Evolutionary conservation across 2,329 filamentous ascomycete species (phyloP), one percentile per base, ranked within the genome.

Genomic region (Venturiaceae sp.): DNA sequence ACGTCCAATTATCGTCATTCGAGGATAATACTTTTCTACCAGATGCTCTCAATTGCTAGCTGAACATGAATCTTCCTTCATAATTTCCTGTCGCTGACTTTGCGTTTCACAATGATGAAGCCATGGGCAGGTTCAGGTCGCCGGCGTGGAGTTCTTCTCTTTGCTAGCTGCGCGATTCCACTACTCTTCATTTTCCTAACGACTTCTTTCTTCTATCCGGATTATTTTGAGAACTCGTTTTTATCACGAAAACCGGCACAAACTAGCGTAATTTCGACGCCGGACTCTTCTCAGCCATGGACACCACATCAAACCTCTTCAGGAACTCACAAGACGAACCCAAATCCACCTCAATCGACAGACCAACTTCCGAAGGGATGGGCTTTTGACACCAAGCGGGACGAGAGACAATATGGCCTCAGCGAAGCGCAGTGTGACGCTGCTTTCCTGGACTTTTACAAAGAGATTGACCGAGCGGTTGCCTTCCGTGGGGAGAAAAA

Each of bases 341-440:
- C 16, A 30, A 6, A 14, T 14, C 33, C 54, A 30, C n/a, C 36
- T 30, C 34, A 7, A 21, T 26, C 32, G 14, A 11, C 32, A 21
- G 44, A 32, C 23, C 23, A 28, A 32, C 32, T 52, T 34, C 32
- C 32, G 23, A 46, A 55, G 16, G 41, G 14, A 30, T 60, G 59
- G 59, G 14, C 13, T 5, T 60, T 60, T 32, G 47, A 44, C 58
- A 30, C 55, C 16, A 34, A 33, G 19, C 34, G 41, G 5, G 57
- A 54, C 37, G 60, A 62, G 65, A 30, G 75, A 68, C 57, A 63
- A 34, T 66, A 63, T 30, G 63, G 60, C 11, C 61, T 66, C 37
- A 59, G 57, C n/a, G 36, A 44, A 16, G 58, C 59, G 39, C 61
- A 69, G 53, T 69, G 67, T 50, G 56, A 61, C 50, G 59, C 61